Base-by-base conservation (phyloP, 169 alveolate genomes). In the Eimeria mitis region DNA sequence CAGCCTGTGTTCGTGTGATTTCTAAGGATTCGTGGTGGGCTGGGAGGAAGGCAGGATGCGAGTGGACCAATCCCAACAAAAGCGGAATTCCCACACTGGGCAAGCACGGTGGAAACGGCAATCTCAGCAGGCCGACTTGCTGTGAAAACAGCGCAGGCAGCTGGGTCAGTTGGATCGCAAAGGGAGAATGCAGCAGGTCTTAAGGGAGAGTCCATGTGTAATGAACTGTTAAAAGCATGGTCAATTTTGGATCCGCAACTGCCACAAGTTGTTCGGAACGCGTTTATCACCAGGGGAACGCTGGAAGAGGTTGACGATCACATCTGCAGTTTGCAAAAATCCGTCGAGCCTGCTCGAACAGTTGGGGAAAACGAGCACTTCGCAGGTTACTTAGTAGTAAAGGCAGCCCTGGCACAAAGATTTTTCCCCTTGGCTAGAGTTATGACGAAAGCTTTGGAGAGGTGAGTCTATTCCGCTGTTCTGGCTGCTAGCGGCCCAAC, bases 181-280 rank as follows among this genome's bases (percentile, higher is more conserved):
- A 87, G 44, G 54, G 94, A 87, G 9, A 44, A 87, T 63, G 40
- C 65, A 40, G 71, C 63, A 31, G 83, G 68, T 16, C 47, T 31
- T 65, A 87, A 63, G 28, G 42, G 31, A 28, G 94, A 87, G 28
- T 19, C 83, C 23, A 68, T 21, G 14, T 87, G 79, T 25, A 44
- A 54, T 65, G 94, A 87, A 52, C 68, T 87, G 16, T 40, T 87
- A 61, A 40, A 31, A n/a, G 79, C 94, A 44, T 87, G 94, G 94
- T 52, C 79, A 63, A 42, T 44, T 87, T 61, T 87, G 83, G 94
- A 87, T 7, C 83, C 94, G 8, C 78, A 61, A 4, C 42, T 87
- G 94, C 94, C 94, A 13, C 94, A 63, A 65, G 75, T 65, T 63
- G 94, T 87, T 31, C 94, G 81, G 63, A 63, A 13, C 34, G 94